Percentiles rank a stretch among this genome's conserved stretches.
Evolutionary conservation across 345 rosid species (phyloP).

Genomic region (Murraya koenigii): DNA sequence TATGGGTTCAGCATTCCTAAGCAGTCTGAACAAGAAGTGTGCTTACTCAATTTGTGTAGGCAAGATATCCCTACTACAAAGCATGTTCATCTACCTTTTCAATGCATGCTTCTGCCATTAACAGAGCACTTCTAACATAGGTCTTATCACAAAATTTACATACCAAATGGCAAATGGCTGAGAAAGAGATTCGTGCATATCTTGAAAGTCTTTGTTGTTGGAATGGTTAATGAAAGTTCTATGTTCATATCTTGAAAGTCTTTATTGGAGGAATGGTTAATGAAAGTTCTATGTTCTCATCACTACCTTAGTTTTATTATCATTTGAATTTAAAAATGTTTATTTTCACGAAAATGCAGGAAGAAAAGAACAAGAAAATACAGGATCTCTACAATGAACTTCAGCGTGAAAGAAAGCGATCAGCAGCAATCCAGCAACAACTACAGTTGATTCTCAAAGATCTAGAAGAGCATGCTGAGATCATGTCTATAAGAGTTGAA

Average conservation of each 20-base stretch:
- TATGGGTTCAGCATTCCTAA: background rate
- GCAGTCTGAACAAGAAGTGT: background rate
- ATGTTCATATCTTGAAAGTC: background rate
- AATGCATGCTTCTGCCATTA: background rate
- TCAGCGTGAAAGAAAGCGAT: conserved; percentile 27
- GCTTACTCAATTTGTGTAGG: background rate
- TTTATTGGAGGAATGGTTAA: background rate
- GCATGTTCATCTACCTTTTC: background rate
- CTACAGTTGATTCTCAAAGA: conserved; percentile 28
- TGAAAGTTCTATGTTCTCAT: background rate
- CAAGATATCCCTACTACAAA: background rate
- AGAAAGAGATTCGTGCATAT: background rate
- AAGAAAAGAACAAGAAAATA: conserved; percentile 39
- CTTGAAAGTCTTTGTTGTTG: background rate
- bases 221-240: background rate
- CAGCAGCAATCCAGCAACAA: conserved; percentile 29
- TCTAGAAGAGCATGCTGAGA: conserved; percentile 35
- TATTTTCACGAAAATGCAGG: conserved; percentile 21
- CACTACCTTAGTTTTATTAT: background rate
- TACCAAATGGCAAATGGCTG: background rate
- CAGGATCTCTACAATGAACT: conserved; percentile 34
- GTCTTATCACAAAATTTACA: background rate
- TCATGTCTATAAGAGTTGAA: conserved; percentile 36
- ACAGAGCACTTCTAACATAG: background rate
- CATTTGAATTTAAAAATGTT: background rate